Percentiles rank a stretch among this genome's conserved stretches.
Conservation (phyloP, 257 asterid species). For the Fraxinus anomala region DNA sequence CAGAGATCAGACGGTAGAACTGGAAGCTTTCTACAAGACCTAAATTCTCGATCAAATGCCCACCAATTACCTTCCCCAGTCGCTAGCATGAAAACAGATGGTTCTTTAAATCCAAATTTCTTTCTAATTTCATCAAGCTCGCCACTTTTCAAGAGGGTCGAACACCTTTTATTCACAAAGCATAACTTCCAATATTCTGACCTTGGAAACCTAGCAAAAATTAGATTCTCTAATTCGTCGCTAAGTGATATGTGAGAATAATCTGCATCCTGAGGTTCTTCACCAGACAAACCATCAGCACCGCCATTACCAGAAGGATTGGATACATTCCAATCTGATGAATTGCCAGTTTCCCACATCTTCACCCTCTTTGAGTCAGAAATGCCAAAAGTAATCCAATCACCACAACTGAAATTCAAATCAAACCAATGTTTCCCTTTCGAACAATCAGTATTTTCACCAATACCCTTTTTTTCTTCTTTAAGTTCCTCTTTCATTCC, state of each 20-base stretch:
- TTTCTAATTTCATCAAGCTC: conserved; percentile 59
- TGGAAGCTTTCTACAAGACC: conserved; percentile 56
- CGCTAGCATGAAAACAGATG: conserved; percentile 68
- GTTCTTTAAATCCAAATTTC: conserved; percentile 48
- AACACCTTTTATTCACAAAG: conserved; percentile 57
- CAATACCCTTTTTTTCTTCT: conserved; percentile 30
- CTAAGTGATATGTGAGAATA: conserved; percentile 51
- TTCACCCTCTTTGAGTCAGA: conserved; percentile 32
- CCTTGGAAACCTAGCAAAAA: conserved; percentile 71
- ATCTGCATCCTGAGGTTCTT: conserved; percentile 90
- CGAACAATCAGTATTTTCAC: conserved; percentile 18
- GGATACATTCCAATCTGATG: conserved; percentile 12
- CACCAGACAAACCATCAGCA: conserved; percentile 23
- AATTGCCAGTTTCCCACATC: conserved; percentile 28
- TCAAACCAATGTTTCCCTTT: conserved; percentile 24
- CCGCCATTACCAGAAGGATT: conserved; percentile 3
- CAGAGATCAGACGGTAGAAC: conserved; percentile 64
- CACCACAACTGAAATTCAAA: conserved; percentile 17
- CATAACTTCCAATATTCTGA: conserved; percentile 63
- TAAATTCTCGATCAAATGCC: conserved; percentile 62
- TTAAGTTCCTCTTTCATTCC: conserved; percentile 24
- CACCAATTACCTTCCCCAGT: conserved; percentile 74
- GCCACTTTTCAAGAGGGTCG: conserved; percentile 47
- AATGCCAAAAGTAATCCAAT: conserved; percentile 25
- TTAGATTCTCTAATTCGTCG: conserved; percentile 57